Evolutionary conservation across 2,329 filamentous ascomycete genomes (phyloP), one percentile per base, ranked within the genome.

Genomic region (Aspergillus alliaceus): DNA sequence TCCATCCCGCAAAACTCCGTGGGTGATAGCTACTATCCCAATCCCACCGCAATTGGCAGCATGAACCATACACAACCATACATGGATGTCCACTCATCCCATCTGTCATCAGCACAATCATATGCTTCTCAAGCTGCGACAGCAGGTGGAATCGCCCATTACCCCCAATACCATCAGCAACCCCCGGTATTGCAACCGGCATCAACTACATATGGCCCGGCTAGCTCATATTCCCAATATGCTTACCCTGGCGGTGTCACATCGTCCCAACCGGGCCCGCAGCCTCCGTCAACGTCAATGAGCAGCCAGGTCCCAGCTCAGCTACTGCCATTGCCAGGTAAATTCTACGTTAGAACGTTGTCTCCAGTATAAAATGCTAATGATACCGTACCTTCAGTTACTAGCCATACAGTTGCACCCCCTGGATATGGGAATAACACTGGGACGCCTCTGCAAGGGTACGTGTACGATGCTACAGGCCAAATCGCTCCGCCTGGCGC

Each of bases 401-500:
- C 68, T 39, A 75, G 70, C 49, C 65, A 74, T 53, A 56, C 71
- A 35, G 66, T 69, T 24, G 64, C 66, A 8, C 65, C 71, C 22
- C 72, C 75, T 31, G 69, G 70, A 0, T 80, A 79, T 62, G 71
- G 73, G 27, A 72, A 74, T 57, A 72, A 58, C 12, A 70, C 75
- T 14, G 72, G 69, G 14, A 66, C 72, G 70, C 74, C 79, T 4
- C 66, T 73, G 48, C 79, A 81, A 69, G 75, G 75, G 48, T 80
- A 77, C 64, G 69, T 77, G 18, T 92, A 90, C 70, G 95, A 98
- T 72, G 89, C 88, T 7, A 96, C 91, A n/a, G 95, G 95, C 8
- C 95, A 98, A 74, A 80, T 96, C 58, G 90, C 92, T 18, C 95
- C 95, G 8, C 90, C 90, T 3, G 93, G 93, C 29, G 96, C 96